Evolutionary conservation across 495 filamentous ascomycete species (phyloP), one percentile per base, ranked within the genome.

Genomic region (Penicillium soppii): DNA sequence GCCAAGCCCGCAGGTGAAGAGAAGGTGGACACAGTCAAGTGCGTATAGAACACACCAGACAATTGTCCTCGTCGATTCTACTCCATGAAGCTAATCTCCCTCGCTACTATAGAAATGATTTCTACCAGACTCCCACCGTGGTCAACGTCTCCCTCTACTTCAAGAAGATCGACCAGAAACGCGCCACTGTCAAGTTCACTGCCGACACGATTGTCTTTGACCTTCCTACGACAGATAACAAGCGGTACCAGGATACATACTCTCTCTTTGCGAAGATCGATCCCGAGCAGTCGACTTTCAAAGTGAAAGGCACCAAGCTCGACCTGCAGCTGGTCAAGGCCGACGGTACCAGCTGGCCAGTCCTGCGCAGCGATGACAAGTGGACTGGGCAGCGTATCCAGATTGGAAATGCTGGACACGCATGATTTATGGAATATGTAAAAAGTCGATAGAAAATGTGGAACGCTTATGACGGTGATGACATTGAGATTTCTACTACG

Each of bases 61-160:
- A 0, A 16, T 20, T 0, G 13, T 32, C 17, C 21, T 21, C 20
- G 36, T 4, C 7, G 32, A 8, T 15, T 13, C 21, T 20, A 43
- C 23, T 13, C 21, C 21, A 22, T n/a, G 20, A 40, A 21, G 19
- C 19, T 4, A 15, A 17, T 35, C 33, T 44, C 17, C 44, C 20
- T 29, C 22, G 30, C 29, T 30, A 22, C 16, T 43, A 29, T 51
- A 91, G 90, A 40, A 83, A 87, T 62, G 94, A 98, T 67, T 98
- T 94, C 74, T 98, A 97, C 73, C 94, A 98, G 72, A 97, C 94
- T 1, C 72, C 85, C 19, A 79, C 81, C 7, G 81, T 87, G 16
- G 89, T 96, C 35, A 96, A 95, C 56, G 90, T 89, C 7, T 94
- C 89, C 15, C 84, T 97, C 47, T 98, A 94, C 73, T 80, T 97